phyloP scores from a whole-genome alignment of 768 basidiomycete species.

The Pholiota molesta region DNA sequence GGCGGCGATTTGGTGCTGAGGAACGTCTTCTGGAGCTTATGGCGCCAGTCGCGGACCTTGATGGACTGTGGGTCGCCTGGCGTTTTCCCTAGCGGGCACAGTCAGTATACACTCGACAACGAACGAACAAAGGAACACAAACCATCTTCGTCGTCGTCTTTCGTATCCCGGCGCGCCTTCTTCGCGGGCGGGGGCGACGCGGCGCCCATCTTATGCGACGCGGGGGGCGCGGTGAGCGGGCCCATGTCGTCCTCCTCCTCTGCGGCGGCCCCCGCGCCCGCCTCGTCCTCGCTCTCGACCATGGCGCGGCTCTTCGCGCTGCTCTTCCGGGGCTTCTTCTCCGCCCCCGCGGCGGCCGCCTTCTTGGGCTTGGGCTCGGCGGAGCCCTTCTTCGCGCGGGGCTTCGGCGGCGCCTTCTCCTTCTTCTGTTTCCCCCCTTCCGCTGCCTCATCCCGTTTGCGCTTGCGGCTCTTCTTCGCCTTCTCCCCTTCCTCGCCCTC shows the following conservation, averaged over 20 bases:
- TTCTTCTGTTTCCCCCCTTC: slow-evolving; percentile 34
- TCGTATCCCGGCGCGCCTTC: slow-evolving; percentile 62
- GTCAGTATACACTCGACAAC: no score
- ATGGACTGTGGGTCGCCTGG: slow-evolving; percentile 68
- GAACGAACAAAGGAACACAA: no score
- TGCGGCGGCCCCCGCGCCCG: slow-evolving; percentile 40
- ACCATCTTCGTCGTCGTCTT: slow-evolving; percentile 68
- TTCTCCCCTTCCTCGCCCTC: slow-evolving; percentile 13
- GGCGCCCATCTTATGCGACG: slow-evolving; percentile 52
- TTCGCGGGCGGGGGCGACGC: slow-evolving; percentile 39
- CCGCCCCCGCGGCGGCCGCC: slow-evolving; percentile 34
- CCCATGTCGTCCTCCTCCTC: slow-evolving; percentile 24
- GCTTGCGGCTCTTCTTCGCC: slow-evolving; percentile 41
- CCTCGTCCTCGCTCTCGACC: slow-evolving; percentile 74
- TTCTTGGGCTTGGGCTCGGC: slow-evolving; percentile 34
- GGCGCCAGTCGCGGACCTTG: slow-evolving; percentile 89
- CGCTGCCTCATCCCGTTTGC: slow-evolving; percentile 77
- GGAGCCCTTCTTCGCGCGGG: slow-evolving; percentile 35
- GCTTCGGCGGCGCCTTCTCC: slow-evolving; percentile 34
- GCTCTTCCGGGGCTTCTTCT: slow-evolving; percentile 27
- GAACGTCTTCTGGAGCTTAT: slow-evolving; percentile 88
- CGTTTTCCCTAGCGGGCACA: slow-evolving; percentile 40
- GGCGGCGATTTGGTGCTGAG: slow-evolving; percentile 66
- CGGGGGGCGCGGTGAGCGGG: slow-evolving; percentile 41
- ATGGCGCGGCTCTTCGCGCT: slow-evolving; percentile 50